Evolutionary conservation across 371 early-diverging fungal genomes (phyloP).

Genomic region (Sporodiniella umbellata): DNA sequence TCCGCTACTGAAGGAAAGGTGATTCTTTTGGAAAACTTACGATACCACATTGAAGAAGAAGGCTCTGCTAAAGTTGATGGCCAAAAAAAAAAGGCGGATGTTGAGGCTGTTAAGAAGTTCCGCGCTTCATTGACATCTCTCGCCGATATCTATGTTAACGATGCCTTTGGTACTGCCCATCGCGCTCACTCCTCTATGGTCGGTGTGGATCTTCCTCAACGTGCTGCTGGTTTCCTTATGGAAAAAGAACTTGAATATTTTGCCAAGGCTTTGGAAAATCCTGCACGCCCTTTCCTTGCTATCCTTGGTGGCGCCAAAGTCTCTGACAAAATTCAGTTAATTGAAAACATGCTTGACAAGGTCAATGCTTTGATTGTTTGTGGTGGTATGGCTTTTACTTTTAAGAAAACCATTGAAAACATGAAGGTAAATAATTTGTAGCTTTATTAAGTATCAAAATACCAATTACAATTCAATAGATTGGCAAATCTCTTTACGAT

Average conservation of each 20-base stretch:
- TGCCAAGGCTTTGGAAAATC: constrained; percentile 91
- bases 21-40: constrained; percentile 96
- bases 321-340: constrained; percentile 97
- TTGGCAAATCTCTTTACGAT: constrained; percentile 94
- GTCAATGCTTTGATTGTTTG: constrained; percentile 89
- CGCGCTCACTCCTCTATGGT: constrained; percentile 97
- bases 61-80: constrained; percentile 91
- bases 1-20: constrained; percentile 79
- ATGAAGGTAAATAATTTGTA: constrained; percentile 70
- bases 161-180: constrained; percentile 99
- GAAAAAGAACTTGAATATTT: constrained; percentile 99
- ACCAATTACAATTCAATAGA: no score
- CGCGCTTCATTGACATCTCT: constrained; percentile 88
- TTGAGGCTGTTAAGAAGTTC: constrained; percentile 81
- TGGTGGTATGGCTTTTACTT: constrained; percentile 98
- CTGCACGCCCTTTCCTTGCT: constrained; percentile 93
- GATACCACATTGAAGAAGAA: constrained; percentile 99
- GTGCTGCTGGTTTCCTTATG: constrained; percentile 97
- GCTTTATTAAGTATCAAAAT: no score
- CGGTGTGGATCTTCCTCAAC: constrained; percentile 87
- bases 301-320: constrained; percentile 99
- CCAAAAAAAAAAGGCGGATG: constrained; percentile 87
- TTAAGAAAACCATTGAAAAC: constrained; percentile 86
- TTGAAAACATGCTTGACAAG: constrained; percentile 94
- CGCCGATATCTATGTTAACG: constrained; percentile 97